Base-by-base conservation (phyloP, 1,284 basidiomycete genomes). In the Ganoderma lucidum region DNA sequence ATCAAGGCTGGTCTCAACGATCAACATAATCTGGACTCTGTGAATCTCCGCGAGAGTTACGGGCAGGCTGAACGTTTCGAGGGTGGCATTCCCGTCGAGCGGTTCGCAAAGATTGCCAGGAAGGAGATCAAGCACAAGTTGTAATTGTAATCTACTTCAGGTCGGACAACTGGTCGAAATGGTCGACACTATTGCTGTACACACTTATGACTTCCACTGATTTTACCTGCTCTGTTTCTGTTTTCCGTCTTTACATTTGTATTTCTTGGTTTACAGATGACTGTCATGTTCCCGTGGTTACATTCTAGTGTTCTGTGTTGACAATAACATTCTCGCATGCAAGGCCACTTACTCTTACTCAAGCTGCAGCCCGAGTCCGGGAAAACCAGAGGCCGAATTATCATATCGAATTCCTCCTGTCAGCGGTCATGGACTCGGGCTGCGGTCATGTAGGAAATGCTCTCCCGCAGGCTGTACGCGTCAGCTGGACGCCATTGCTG, bases 51-150 rank as follows among this genome's bases (percentile, higher is more conserved):
- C 51, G 91, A 93, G 79, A 90, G 88, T 68, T 91, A 90, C 75
- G 88, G 86, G 12, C 90, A 92, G 80, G 89, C 90, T 2, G 87
- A 86, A 67, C 82, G 86, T 66, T 86, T 92, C 73, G 85, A 84
- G n/a, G 88, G 85, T 70, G 90, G 89, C 0, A 78, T 88, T 51
- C 91, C 91, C 6, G 56, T 68, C 1, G 75, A 79, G 72, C 85
- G 86, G 65, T 92, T 92, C 75, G 79, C 73, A n/a, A 85, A 83
- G 75, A 85, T 93, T 65, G 86, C 88, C 19, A 83, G 78, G 64
- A 91, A 88, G 77, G 88, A 92, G 78, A 87, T 91, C 70, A 88
- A 81, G 73, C 90, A 91, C 76, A 91, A 90, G 73, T 75, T 91
- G n/a, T 78, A 69, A 77, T 37, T 37, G 37, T 28, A 10, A 9